Base-by-base conservation (phyloP, 2,329 filamentous ascomycete genomes). In the Emydomyces testavorans region DNA sequence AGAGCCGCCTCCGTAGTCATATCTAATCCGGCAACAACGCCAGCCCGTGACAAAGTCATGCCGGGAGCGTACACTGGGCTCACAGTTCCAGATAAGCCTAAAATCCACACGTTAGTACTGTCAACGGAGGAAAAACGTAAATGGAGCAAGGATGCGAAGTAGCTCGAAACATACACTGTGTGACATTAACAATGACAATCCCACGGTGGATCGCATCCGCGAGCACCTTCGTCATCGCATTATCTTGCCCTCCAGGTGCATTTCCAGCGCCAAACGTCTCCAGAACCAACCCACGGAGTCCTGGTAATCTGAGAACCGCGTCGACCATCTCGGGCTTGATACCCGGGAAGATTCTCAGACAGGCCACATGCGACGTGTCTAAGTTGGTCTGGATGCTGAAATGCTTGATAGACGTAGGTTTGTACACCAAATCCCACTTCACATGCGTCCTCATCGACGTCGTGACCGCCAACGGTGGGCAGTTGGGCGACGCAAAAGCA, bases 261-360 rank as follows among this genome's bases (percentile, higher is more conserved):
- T 94, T 95, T 49, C 89, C 89, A 62, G 92, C 88, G 51, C 89
- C 89, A 64, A 94, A 94, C 0, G 88, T 94, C 68, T 94, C 88
- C 36, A 95, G 76, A 32, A 95, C 80, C 42, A 94, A 73, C 1
- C 89, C 89, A 41, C 80, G 79, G 11, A 95, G 73, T 39, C 80
- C 79, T n/a, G 85, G 80, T 26, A 88, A 71, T 37, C 76, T 76
- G 51, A 94, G 72, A 13, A 94, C 86, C 1, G 84, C 83, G 60
- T 92, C 86, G 26, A 95, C 76, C 85, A 94, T 93, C 61, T 88
- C 83, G n/a, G 88, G 84, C 63, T 85, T 85, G 67, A 95, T 93
- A 26, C 89, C 89, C 0, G 89, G 89, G 65, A 94, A 94, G 53
- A 94, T 83, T 49, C 88, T 82, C 58, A 94, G 72, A 62, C 87